phyloP scores from a whole-genome alignment of 495 filamentous ascomycete species.

The Penicillium waksmanii region DNA sequence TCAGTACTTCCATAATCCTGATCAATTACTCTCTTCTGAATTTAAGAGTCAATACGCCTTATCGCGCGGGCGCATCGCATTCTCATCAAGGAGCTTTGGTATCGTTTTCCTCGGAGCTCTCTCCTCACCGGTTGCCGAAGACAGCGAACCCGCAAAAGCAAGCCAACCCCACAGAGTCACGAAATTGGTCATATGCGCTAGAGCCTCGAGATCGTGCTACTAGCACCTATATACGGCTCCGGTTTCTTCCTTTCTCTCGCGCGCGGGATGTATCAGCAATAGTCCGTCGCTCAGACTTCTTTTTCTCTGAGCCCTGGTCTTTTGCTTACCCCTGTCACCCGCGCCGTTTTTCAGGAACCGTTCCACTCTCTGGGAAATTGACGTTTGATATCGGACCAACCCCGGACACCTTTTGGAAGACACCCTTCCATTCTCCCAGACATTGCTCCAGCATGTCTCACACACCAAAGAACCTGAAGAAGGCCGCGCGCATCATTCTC shows the following conservation, averaged over 20 bases:
- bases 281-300: background rate
- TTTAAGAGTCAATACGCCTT: no score
- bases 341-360: conserved; percentile 17
- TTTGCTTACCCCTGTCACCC: background rate
- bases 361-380: conserved; percentile 8
- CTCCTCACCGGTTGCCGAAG: conserved; percentile 46
- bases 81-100: background rate
- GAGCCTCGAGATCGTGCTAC: conserved; percentile 2
- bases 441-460: conserved; percentile 25
- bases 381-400: conserved; percentile 13
- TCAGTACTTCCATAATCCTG: background rate
- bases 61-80: no score
- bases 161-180: conserved; percentile 31
- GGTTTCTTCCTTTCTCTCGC: conserved; percentile 2
- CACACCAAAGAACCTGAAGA: conserved; percentile 59
- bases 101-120: conserved; percentile 26
- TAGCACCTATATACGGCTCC: conserved; percentile 8
- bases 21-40: background rate
- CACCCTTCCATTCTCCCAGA: background rate
- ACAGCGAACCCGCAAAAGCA: conserved; percentile 21
- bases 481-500: conserved; percentile 90
- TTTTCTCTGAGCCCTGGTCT: conserved; percentile 1
- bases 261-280: conserved; percentile 16
- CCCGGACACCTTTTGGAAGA: conserved; percentile 1
- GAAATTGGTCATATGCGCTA: conserved; percentile 22